Evolutionary conservation across 495 filamentous ascomycete species (phyloP), one percentile per base, ranked within the genome.

Genomic region (Penicillium argentinense): DNA sequence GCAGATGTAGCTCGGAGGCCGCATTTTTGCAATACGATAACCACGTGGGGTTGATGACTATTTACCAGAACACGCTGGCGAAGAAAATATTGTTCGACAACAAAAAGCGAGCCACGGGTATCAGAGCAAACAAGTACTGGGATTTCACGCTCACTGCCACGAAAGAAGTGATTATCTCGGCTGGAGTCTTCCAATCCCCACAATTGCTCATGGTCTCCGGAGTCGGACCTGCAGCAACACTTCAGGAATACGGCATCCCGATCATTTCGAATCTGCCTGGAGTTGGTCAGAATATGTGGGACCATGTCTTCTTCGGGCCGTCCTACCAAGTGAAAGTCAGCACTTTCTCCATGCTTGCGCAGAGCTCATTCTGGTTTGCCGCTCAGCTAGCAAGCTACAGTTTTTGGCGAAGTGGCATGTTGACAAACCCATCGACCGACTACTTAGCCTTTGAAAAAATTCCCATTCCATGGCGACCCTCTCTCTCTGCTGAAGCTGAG

Each of bases 381-480:
- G 8, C 22, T 2, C 38, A 56, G 13, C 1, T 59, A 1, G 3
- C 42, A 1, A 28, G 46, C 8, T 67, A 59, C 28, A 16, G 37
- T 0, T 16, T 38, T 0, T 27, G 29, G 4, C 45, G 51, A 2
- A 53, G 51, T 12, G 79, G 76, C 7, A 59, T 67, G 8, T 56
- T 73, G 34, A 73, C 72, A 4, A 74, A 67, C 38, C 64, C 74
- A 14, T 71, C 63, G 0, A 49, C 51, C 9, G 78, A 77, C 32
- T 74, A 64, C 38, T 37, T 79, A 1, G 73, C 66, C 0, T 81
- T 68, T 39, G 79, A 82, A 47, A 79, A 78, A 51, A 25, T 71
- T 28, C 66, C 69, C n/a, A 3, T 11, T 0, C 1, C 9, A 5
- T 36, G 49, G 1, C 58, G 65, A 22, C 36, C 50, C 0, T 28